phyloP scores from a whole-genome alignment of 2,329 filamentous ascomycete genomes.

The Colletotrichum sp. region DNA sequence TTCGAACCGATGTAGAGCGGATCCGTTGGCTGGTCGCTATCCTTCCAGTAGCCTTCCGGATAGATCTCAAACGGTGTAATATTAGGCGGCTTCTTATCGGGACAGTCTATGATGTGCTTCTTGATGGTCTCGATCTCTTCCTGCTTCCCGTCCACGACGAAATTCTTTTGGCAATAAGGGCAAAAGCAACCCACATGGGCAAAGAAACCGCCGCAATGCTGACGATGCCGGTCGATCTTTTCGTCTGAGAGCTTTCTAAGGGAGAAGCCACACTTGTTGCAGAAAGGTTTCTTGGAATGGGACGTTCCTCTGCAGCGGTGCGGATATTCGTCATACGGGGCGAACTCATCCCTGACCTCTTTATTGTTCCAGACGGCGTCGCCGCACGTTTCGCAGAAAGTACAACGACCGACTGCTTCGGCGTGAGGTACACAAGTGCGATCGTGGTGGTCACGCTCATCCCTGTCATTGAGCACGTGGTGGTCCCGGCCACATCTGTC shows the following conservation, averaged over 20 bases:
- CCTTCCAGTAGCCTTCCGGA: conserved; percentile 3
- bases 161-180: conserved; percentile 22
- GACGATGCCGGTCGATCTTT: conserved; percentile 14
- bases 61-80: conserved; percentile 21
- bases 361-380: conserved; percentile 9
- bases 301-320: conserved; percentile 20
- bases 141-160: background rate
- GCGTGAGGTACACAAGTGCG: conserved; percentile 23
- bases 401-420: conserved; percentile 2
- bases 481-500: conserved; percentile 29
- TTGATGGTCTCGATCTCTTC: background rate
- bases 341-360: background rate
- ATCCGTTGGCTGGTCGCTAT: background rate
- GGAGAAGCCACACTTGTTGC: conserved; percentile 21
- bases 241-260: background rate
- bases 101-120: conserved; percentile 8
- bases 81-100: background rate
- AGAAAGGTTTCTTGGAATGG: conserved; percentile 15
- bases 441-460: conserved; percentile 26
- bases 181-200: conserved; percentile 23
- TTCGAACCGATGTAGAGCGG: conserved; percentile 8
- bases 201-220: conserved; percentile 23
- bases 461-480: background rate
- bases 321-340: conserved; percentile 9
- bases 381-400: conserved; percentile 25